Percentiles rank a stretch among this genome's conserved stretches.
These are phyloP conservation scores for Polygonum aviculare DNA, from an alignment of 148 eudicot genomes.

Conservation along the genomic window DNA sequence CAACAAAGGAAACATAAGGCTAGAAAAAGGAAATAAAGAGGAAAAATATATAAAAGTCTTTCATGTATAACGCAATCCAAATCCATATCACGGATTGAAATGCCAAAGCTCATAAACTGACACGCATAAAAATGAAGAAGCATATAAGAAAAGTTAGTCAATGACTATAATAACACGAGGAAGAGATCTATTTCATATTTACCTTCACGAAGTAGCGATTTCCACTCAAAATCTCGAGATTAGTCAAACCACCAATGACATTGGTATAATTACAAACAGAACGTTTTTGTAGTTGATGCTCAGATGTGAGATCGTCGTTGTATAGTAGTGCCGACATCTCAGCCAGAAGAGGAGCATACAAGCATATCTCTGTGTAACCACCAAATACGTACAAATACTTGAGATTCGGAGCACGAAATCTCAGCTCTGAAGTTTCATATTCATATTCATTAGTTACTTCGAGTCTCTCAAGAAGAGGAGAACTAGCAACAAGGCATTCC, in stretches of 20 bases:
- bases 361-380: constrained; percentile 47
- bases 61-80: constrained; percentile 18
- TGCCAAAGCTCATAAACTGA: constrained; percentile 81
- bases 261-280: constrained; percentile 2
- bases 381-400: constrained; percentile 51
- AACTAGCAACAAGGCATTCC: constrained; percentile 43
- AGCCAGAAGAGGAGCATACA: constrained; percentile 31
- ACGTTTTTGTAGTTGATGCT: constrained; percentile 38
- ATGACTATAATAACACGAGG: neutral
- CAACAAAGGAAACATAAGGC: no score
- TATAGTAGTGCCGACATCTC: constrained; percentile 3
- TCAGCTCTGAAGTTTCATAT: constrained; percentile 46
- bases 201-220: constrained; percentile 66
- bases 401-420: constrained; percentile 54
- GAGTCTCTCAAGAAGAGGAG: constrained; percentile 57
- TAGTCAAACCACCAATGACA: constrained; percentile 12
- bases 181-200: neutral
- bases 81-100: constrained; percentile 27
- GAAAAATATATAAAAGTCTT: no score
- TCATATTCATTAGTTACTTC: constrained; percentile 40
- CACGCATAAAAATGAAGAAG: neutral
- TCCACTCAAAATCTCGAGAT: constrained; percentile 48
- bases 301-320: constrained; percentile 45
- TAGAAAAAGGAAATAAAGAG: no score
- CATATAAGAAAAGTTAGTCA: neutral